Base-by-base conservation (phyloP, 768 basidiomycete species). In the Russula griseocarnosa region DNA sequence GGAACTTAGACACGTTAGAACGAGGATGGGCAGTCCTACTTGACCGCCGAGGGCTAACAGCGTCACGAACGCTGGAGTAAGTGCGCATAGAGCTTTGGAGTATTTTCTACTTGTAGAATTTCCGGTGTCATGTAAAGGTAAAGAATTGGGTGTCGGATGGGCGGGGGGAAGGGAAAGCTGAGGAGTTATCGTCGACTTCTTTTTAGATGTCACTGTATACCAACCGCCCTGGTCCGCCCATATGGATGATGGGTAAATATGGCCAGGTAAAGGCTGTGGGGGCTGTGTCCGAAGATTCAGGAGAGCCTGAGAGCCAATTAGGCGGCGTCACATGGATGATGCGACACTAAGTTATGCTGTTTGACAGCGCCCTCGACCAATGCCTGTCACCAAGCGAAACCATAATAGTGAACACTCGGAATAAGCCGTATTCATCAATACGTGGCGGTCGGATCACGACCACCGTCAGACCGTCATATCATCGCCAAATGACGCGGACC, bases 31-130 rank as follows among this genome's bases (percentile, higher is more conserved):
- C 14, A 85, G 72, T 51, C 81, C 78, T 47, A 83, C 70, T 61
- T 85, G 80, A 1, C 83, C 84, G 38, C 82, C 85, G 44, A 75
- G 65, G 28, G 83, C 74, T 59, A 82, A 79, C 8, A 86, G 73
- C 24, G 73, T 74, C 57, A 84, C 74, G 69, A 77, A 85, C 8
- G 74, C 70, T 26, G 78, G 14, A 70, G 69, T 28, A 83, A 67
- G 52, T 72, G 68, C 9, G 52, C 47, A 55, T 66, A 62, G 51
- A 44, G 20, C 42, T 62, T 22, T 6, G 38, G 38, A 40, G 2
- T 6, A 30, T 2, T 1, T 18, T 5, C 18, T 16, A 18, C 14
- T 18, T 6, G 16, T 6, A 16, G 7, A 0, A 16, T 5, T n/a
- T n/a, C n/a, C 18, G 3, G 22, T 2, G 36, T 16, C 32, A 34